Percentiles rank a stretch among this genome's conserved stretches.
phyloP scores from a whole-genome alignment of 257 asterid genomes.

The Penstemon davidsonii region DNA sequence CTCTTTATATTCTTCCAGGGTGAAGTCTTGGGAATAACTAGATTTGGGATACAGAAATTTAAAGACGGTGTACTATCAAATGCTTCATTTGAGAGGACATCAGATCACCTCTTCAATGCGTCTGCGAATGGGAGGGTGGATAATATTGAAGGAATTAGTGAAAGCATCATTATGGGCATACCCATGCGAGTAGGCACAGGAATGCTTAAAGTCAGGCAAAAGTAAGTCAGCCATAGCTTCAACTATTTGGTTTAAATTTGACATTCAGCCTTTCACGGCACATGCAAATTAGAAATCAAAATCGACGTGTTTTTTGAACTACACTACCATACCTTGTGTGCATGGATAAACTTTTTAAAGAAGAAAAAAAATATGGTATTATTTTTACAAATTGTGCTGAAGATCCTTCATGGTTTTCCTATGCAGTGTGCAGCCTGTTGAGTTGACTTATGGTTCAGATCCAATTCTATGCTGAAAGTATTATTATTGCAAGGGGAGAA shows the following conservation, averaged over 20 bases:
- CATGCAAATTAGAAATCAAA: background rate
- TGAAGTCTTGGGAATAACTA: conserved; percentile 87
- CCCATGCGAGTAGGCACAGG: conserved; percentile 91
- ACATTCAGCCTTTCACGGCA: too few relatives aligned
- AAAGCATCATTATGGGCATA: conserved; percentile 92
- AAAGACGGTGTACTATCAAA: conserved; percentile 85
- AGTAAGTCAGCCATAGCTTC: conserved; percentile 36
- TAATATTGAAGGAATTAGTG: conserved; percentile 87
- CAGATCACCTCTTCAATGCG: conserved; percentile 89
- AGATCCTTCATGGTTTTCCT: background rate
- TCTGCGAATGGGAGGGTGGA: conserved; percentile 80
- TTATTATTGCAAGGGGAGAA: background rate
- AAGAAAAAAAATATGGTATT: background rate
- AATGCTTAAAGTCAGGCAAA: conserved; percentile 79
- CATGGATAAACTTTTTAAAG: background rate
- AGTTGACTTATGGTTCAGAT: conserved; percentile 44
- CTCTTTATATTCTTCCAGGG: conserved; percentile 51
- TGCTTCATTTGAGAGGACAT: conserved; percentile 91
- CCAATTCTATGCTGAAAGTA: conserved; percentile 48
- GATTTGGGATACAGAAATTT: conserved; percentile 82
- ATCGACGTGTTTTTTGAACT: background rate
- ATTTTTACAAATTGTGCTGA: background rate
- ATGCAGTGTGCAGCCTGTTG: conserved; percentile 54
- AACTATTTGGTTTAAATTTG: background rate
- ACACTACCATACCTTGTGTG: background rate